Evolutionary conservation across 257 asterid genomes (phyloP), one percentile per base, ranked within the genome.

Genomic region (Knoxia roxburghii): DNA sequence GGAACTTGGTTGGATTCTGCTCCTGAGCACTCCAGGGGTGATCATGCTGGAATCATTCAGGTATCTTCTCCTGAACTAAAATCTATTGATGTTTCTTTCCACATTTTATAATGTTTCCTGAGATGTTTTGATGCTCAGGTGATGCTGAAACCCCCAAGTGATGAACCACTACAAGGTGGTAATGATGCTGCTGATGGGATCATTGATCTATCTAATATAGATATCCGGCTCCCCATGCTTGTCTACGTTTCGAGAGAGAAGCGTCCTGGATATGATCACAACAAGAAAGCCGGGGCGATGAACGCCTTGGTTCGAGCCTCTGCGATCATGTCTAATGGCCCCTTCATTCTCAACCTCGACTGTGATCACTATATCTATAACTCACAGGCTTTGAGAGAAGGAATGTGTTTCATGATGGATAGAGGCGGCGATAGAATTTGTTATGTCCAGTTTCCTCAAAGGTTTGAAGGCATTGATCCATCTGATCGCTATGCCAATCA

Each of bases 251-350:
- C 96, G 39, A 87, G 95, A 20, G 95, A 89, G 70, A 89, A 89
- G 70, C 87, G 96, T 3, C 95, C 95, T 0, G 92, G 95, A 1
- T 89, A 87, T 64, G 95, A 89, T 77, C 96, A 89, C 84, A 89
- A 89, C 69, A 89, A 89, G 81, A 89, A 89, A 81, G 96, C 96
- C 17, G 96, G 96, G 27, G 96, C 96, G 21, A 87, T 89, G 96
- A 89, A 89, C 60, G 96, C 95, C 1, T 72, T 89, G 74, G 96
- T 89, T 68, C 83, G 96, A 39, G 95, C 92, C 60, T 87, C 96
- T 7, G 96, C 96, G 62, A 78, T 89, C 79, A 83, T 87, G 96
- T 89, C 96, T 46, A 89, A 89, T 43, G 96, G 96, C 14, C 92
- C 96, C 26, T 89, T 89, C 73, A 89, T 89, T 68, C 86, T 89